A percentile compares a stretch with the other conserved stretches of the same genome.
Conservation (phyloP, 345 rosid species). For the Dovyalis caffra region DNA sequence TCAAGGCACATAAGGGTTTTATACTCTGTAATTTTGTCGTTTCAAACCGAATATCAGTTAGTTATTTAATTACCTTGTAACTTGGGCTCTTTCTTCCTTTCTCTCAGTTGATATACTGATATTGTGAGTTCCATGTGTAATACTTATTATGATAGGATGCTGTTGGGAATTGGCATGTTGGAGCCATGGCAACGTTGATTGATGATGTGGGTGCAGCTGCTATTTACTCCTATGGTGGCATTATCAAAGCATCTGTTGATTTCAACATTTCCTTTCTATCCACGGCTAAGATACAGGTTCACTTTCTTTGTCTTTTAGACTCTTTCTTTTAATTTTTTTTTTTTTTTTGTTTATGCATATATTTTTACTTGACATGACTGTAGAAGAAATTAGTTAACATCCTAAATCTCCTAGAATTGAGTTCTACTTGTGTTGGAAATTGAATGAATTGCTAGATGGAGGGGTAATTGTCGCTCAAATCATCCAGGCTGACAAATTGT, state of each 20-base stretch:
- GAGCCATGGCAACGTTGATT: constrained; percentile 52
- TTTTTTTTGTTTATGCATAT: no score
- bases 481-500: no score
- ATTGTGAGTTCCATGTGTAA: neutral
- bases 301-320: neutral
- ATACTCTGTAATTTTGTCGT: constrained; percentile 37
- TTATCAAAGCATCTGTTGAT: constrained; percentile 38
- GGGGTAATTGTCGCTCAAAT: no score
- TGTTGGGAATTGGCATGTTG: constrained; percentile 48
- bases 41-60: constrained; percentile 29
- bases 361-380: neutral
- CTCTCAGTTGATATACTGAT: neutral
- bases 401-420: no score
- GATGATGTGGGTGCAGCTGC: constrained; percentile 51
- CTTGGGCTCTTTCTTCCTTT: neutral
- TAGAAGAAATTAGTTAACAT: no score
- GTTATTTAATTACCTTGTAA: neutral
- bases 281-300: constrained; percentile 48
- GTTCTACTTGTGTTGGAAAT: no score
- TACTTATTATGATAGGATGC: constrained; percentile 25
- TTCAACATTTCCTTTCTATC: constrained; percentile 46
- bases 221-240: constrained; percentile 31
- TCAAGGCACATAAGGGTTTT: constrained; percentile 29
- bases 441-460: no score
- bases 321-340: neutral